A percentile compares a stretch with the other conserved stretches of the same genome.
These are phyloP conservation scores for Fragaria vesca DNA, from an alignment of 306 rosid species.

Conservation along the genomic window DNA sequence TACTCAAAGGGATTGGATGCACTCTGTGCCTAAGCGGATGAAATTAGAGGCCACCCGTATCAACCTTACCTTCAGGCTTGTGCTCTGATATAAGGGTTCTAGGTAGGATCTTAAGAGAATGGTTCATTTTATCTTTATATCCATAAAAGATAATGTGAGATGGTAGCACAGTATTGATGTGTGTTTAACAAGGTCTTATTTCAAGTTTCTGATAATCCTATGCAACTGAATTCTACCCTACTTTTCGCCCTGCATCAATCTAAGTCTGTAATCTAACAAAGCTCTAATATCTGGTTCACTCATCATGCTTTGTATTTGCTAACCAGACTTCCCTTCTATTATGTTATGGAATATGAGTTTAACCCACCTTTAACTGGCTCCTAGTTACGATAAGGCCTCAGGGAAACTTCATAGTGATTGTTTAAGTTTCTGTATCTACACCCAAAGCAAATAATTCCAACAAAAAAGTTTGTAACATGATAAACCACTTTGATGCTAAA, in stretches of 20 bases:
- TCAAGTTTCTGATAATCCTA: background rate
- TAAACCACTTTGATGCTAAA: no score
- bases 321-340: background rate
- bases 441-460: background rate
- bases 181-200: background rate
- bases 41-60: conserved; percentile 75
- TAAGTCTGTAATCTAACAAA: background rate
- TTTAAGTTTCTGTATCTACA: background rate
- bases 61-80: conserved; percentile 88
- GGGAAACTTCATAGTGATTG: background rate
- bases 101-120: conserved; percentile 11
- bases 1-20: conserved; percentile 95
- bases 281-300: conserved; percentile 8
- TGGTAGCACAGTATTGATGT: no score
- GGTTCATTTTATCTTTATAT: no score
- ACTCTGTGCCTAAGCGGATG: conserved; percentile 81
- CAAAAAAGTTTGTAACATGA: background rate
- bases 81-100: conserved; percentile 30
- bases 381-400: background rate
- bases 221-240: background rate
- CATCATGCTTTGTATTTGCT: background rate
- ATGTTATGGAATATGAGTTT: background rate
- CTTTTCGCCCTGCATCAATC: background rate
- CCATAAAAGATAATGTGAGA: no score
- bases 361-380: background rate